Evolutionary conservation across 257 asterid species (phyloP), one percentile per base, ranked within the genome.

Genomic region (Gentiana straminea): DNA sequence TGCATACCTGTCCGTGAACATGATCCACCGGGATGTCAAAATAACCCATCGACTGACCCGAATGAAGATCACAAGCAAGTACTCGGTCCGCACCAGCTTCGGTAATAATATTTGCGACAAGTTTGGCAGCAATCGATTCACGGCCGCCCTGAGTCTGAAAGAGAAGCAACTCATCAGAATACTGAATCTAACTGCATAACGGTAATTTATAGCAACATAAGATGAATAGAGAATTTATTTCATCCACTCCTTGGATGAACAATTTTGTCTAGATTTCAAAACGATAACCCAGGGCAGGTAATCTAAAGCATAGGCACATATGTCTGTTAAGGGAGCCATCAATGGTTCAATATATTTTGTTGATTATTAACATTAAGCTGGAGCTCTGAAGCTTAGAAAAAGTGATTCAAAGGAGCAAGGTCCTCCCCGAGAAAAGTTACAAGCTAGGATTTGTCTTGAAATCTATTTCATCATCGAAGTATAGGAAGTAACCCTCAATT

Each of bases 21-120:
- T 84, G 94, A 63, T 84, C 94, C 64, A 84, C 94, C 59, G 94
- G 91, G 60, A 84, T 84, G 67, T 84, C 94, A 67, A 84, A 84
- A 67, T 84, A 84, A 24, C 94, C 94, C 77, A 84, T 82, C 52
- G 94, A 82, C 76, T 84, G 94, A 49, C 94, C 94, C 60, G 91
- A 82, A 70, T 84, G 94, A 64, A 84, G 91, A 67, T 84, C 94
- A 59, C 94, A 82, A 11, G 79, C 87, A 51, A 84, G 72, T 59
- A 84, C 87, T 55, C 94, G 76, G 75, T 84, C 81, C 36, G 91
- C 94, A 65, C 94, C 94, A 48, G 94, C 91, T 68, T 75, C 83
- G 45, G 94, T 84, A 49, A 84, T 82, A 70, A 77, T 56, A 74
- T 84, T 84, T 32, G 94, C 91, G 57, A 84, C 91, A 68, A 84